phyloP scores from a whole-genome alignment of 139 green algal species.

The Yamagishiella unicocca region DNA sequence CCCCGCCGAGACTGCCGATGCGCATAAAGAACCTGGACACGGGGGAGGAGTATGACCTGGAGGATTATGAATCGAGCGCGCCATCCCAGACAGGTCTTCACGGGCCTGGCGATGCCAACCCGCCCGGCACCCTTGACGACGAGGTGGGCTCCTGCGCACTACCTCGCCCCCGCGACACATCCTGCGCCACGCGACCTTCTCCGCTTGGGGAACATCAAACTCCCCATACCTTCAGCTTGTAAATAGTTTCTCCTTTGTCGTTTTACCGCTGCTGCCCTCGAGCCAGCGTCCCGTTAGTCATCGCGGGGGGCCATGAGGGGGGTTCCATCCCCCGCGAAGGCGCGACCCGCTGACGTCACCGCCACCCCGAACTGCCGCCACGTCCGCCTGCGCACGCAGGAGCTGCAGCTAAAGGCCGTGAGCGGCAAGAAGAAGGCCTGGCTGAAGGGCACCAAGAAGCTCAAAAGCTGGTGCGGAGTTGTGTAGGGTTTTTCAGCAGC shows the following conservation, averaged over 20 bases:
- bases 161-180: background rate
- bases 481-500: no score
- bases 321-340: no score
- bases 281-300: no score
- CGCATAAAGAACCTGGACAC: conserved; percentile 45
- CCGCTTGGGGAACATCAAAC: no score
- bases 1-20: background rate
- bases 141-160: background rate
- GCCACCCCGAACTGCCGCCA: background rate
- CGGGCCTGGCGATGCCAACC: background rate
- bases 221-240: background rate
- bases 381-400: background rate
- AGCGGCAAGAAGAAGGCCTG: background rate
- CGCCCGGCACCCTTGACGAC: background rate
- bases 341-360: background rate
- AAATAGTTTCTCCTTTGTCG: background rate
- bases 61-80: background rate
- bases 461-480: conserved; percentile 14
- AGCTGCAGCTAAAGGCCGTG: background rate
- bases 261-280: no score
- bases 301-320: no score
- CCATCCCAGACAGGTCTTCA: background rate
- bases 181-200: no score
- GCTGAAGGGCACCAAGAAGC: conserved; percentile 22
- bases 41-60: conserved; percentile 15